Evolutionary conservation across 345 rosid genomes (phyloP), one percentile per base, ranked within the genome.

Genomic region (Citrus maxima): DNA sequence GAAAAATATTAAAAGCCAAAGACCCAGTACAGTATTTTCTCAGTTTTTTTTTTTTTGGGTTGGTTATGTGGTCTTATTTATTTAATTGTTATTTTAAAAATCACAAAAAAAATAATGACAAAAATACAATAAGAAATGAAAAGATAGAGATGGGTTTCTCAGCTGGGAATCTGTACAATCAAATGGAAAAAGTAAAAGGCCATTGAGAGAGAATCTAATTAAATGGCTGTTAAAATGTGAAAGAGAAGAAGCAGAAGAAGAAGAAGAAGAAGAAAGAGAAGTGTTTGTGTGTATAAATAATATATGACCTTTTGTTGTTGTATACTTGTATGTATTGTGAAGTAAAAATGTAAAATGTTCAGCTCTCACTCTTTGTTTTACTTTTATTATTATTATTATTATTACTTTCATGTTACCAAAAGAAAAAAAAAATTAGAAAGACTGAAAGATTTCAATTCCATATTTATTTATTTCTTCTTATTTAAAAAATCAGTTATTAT

Each of bases 141-240:
- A 66, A 65, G 76, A 83, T 80, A 63, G 70, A 65, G 75, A 79
- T 51, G 70, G 86, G 88, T 83, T 80, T 84, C 78, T 81, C 75
- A 88, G 84, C 85, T 85, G 85, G 79, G 86, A 87, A 86, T 88
- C 86, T 88, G 77, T 77, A 82, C 88, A 86, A 88, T 87, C 88
- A 85, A 89, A 89, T 80, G 84, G 83, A 89, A 85, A 86, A 84
- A 86, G 80, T 86, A 80, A 85, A 83, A 80, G 79, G 70, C 42
- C 83, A 86, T 80, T 76, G 67, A 78, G 80, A 88, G 88, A 65
- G 95, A 90, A 91, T 88, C 93, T 89, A 82, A 88, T 84, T 85
- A 93, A 92, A 92, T 90, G 92, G 89, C 71, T 79, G 85, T 81
- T 79, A 73, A 85, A 80, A 82, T 75, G 79, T 73, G 72, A 87